phyloP scores from a whole-genome alignment of 2,329 filamentous ascomycete species.

The Aspergillus puulaauensis region DNA sequence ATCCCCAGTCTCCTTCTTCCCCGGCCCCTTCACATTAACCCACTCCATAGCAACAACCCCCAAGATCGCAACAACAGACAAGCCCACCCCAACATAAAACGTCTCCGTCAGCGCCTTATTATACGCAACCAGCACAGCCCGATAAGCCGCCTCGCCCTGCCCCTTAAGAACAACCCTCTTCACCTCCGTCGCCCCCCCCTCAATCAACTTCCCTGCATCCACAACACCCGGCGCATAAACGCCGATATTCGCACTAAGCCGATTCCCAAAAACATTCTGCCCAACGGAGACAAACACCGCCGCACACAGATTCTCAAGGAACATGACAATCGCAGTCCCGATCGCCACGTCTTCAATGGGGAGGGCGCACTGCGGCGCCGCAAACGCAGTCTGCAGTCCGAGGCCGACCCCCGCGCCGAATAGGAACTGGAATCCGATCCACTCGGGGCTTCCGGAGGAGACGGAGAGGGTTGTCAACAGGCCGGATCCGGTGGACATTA shows the following conservation, averaged over 20 bases:
- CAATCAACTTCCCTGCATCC: conserved; percentile 8
- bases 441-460: not conserved
- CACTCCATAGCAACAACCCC: conserved; percentile 12
- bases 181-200: conserved; percentile 12
- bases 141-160: not conserved
- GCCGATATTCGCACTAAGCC: conserved; percentile 6
- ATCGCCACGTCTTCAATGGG: conserved; percentile 9
- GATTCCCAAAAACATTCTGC: conserved; percentile 18
- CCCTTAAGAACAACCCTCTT: not conserved
- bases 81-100: conserved; percentile 14
- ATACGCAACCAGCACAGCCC: conserved; percentile 12
- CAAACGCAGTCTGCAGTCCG: conserved; percentile 9
- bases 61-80: conserved; percentile 10
- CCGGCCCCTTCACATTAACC: conserved; percentile 12
- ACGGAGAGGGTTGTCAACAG: conserved; percentile 3
- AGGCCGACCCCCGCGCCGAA: conserved; percentile 10
- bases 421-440: conserved; percentile 17
- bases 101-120: conserved; percentile 14
- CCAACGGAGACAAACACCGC: conserved; percentile 13
- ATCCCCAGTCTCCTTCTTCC: too few species aligned
- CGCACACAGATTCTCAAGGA: conserved; percentile 3
- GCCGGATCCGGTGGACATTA: conserved; percentile 9
- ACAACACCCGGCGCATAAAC: conserved; percentile 7
- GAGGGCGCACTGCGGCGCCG: conserved; percentile 1
- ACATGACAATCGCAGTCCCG: conserved; percentile 12